Evolutionary conservation across 2,329 filamentous ascomycete species (phyloP), one percentile per base, ranked within the genome.

Genomic region (Aurifilum marmelostoma): DNA sequence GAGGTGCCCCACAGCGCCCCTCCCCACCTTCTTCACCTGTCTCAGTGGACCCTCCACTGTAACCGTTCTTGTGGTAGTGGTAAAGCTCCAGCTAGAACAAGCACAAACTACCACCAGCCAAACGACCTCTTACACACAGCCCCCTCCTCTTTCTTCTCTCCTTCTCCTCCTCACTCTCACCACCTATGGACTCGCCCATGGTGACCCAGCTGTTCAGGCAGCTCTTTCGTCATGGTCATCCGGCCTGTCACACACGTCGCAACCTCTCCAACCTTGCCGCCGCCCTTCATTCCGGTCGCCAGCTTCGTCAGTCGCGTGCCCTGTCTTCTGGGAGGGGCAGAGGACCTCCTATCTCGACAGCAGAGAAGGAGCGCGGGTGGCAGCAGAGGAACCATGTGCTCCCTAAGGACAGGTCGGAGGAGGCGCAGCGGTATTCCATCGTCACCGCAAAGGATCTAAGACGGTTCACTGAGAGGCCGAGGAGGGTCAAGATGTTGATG

Each of bases 401-500:
- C 69, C 89, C 92, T 0, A 83, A 86, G 67, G 93, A 99, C 77
- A 90, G 93, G 79, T 85, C 87, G 2, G 89, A 92, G 61, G 94
- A 98, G 79, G 94, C 94, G 78, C 86, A 89, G 71, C 85, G 88
- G 75, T 97, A 93, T 76, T 94, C 96, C 0, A 89, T 91, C 77
- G 91, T 99, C 63, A 97, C 94, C 11, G 88, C 93, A n/a, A 86
- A 91, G 73, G 90, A 93, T 71, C 82, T 99, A 73, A 89, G 91
- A 73, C 83, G 80, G 73, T 86, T 92, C 66, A 89, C 83, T 66
- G 91, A 97, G 77, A 85, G 96, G 76, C 96, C 96, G 59, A 88
- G 88, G 76, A 87, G 92, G 79, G 94, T 97, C 73, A 97, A 97
- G 87, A 99, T 99, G 96, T 83, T 97, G 76, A 92, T 97, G 78